Base-by-base conservation (phyloP, 2,329 filamentous ascomycete genomes). In the Pseudopithomyces chartarum region DNA sequence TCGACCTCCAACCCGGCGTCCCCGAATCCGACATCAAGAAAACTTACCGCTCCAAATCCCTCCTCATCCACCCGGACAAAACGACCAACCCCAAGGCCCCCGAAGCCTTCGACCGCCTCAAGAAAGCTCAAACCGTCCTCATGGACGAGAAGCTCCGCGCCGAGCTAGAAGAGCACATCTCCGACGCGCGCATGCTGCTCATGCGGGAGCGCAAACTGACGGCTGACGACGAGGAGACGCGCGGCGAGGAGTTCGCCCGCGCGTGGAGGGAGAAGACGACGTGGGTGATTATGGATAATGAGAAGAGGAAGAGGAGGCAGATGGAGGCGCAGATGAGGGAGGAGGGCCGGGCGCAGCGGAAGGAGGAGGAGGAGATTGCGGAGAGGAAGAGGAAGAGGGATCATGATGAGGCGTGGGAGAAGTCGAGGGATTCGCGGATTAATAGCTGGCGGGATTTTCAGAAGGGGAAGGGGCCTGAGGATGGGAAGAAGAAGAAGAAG, bases 41-140 rank as follows among this genome's bases (percentile, higher is more conserved):
- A 66, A 86, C 86, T 65, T 99, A 98, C 80, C 93, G 95, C 82
- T 93, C 92, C 70, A 98, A 97, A 78, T 99, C 95, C n/a, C 88
- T 99, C 55, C 87, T 99, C 47, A 98, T 99, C 81, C 95, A 99
- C 81, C 95, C 95, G 6, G 95, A 99, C 82, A 99, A 99, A 78
- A 97, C 95, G 55, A 88, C 88, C 71, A 98, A 99, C 73, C 89
- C 92, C 0, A 85, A 83, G 47, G 95, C 95, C 0, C 94, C 95
- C 3, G 95, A 98, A 69, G 95, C 95, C 63, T 99, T 99, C 73
- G 95, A 99, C 78, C 88, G 94, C 10, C 85, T 99, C 26, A 97
- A 97, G 72, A 97, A 98, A 78, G 95, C 95, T 0, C 92, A 98
- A 73, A 90, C 88, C 2, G 87, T 91, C 67, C 85, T 99, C 4